These are phyloP conservation scores for Zizania palustris DNA, from an alignment of 202 grass and related monocot genomes.

Conservation along the genomic window DNA sequence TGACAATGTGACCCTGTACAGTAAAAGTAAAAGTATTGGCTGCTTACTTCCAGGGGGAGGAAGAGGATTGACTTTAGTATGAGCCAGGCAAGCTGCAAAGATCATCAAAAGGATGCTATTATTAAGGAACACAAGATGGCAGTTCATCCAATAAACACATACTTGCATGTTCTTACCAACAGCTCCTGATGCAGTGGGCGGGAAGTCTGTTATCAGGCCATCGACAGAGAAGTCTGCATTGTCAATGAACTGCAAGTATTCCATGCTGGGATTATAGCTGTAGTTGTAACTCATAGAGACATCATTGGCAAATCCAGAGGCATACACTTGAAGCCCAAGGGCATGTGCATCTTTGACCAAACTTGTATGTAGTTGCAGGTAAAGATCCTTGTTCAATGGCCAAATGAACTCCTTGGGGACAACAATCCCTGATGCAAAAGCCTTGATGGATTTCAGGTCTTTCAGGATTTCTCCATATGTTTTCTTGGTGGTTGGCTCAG, in stretches of 20 bases:
- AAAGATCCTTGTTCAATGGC: constrained; percentile 65
- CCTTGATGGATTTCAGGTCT: constrained; percentile 68
- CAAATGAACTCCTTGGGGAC: constrained; percentile 86
- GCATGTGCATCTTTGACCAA: constrained; percentile 81
- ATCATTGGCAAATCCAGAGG: constrained; percentile 79
- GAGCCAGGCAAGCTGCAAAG: constrained; percentile 89
- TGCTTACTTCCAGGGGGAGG: constrained; percentile 58
- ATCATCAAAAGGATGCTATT: constrained; percentile 29
- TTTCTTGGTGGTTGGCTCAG: constrained; percentile 66
- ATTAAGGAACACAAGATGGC: constrained; percentile 20
- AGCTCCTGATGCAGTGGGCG: constrained; percentile 81
- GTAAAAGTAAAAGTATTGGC: neutral
- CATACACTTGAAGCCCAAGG: constrained; percentile 72
- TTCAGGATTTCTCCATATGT: constrained; percentile 65
- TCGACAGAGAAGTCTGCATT: constrained; percentile 75
- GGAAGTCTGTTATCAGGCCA: constrained; percentile 87
- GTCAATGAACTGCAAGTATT: constrained; percentile 89
- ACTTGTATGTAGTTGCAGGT: constrained; percentile 60
- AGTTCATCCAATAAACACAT: neutral
- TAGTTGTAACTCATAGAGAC: constrained; percentile 73
- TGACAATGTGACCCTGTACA: neutral
- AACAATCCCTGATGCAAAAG: constrained; percentile 75
- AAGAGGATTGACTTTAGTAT: constrained; percentile 51
- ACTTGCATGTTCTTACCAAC: constrained; percentile 53
- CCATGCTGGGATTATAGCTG: constrained; percentile 73